Evolutionary conservation across 2,329 filamentous ascomycete species (phyloP), one percentile per base, ranked within the genome.

Genomic region (Exserohilum rostratum): DNA sequence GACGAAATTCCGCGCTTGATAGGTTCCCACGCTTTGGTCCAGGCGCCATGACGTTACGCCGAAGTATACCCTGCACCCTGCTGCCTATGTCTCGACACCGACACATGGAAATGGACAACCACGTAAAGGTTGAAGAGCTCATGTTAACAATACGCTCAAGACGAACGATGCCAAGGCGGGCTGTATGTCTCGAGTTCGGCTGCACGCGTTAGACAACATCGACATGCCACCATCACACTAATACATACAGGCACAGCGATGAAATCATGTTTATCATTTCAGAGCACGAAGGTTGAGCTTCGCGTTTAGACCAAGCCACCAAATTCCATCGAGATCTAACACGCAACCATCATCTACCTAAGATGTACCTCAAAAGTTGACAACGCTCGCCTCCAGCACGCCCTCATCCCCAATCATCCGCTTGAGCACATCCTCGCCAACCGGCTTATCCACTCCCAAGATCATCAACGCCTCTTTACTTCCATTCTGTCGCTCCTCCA

Each of bases 391-490:
- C 68, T 82, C 83, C 60, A 85, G 65, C 12, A 76, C 79, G 0
- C 83, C 83, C 34, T 82, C 77, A 10, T 76, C 75, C 6, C 72
- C 76, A 46, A 83, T 77, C 60, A 86, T 65, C 27, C 77, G 76
- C 65, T 78, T 75, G 29, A 80, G 75, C 12, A 85, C 80, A 51
- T 85, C 81, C 49, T 82, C 81, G 0, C 81, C 82, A 15, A 92
- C 85, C 3, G 82, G 79, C 2, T 85, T 83, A 66, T 89, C 87
- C 9, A 93, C 85, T 1, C 90, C 89, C 46, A 93, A 64, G 64
- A 93, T 93, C 90, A 93, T 93, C 62, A 93, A 75, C 9, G 90
- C 90, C 76, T 93, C 90, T 38, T 87, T 85, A 18, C 67, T 71
- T 10, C 34, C 63, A 47, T 64, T 60, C 55, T 56, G 34, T 45